phyloP scores from a whole-genome alignment of 192 early-diverging fungal species.

The Umbelopsis sp. region DNA sequence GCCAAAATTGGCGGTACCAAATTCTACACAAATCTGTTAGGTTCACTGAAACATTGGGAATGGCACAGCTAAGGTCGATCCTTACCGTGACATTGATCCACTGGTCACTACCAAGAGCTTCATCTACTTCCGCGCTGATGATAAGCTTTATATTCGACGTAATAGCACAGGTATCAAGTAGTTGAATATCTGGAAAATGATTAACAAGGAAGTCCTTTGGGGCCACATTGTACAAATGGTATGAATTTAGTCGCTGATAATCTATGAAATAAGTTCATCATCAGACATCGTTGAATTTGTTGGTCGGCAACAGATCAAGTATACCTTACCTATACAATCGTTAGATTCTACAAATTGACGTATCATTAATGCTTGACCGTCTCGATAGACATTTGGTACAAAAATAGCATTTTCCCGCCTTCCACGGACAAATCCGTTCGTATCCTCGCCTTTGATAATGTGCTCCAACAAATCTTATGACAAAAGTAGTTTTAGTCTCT shows the following conservation, averaged over 20 bases:
- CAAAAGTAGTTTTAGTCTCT: neutral
- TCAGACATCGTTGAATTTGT: neutral
- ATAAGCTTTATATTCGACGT: slow-evolving; percentile 3
- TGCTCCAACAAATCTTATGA: slow-evolving; percentile 1
- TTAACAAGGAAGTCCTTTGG: slow-evolving; percentile 13
- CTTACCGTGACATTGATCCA: slow-evolving; percentile 8
- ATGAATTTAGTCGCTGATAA: slow-evolving; percentile 6
- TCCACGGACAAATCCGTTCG: slow-evolving; percentile 14
- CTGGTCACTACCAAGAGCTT: neutral
- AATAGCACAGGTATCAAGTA: slow-evolving; percentile 21
- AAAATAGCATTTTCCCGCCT: slow-evolving; percentile 23
- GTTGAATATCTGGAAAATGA: neutral
- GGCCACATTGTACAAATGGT: neutral
- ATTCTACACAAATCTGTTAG: neutral
- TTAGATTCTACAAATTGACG: slow-evolving; percentile 17
- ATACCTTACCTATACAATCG: slow-evolving; percentile 20
- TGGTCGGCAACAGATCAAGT: neutral
- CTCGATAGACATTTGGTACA: slow-evolving; percentile 26
- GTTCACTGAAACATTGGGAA: too few relatives aligned
- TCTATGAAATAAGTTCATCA: neutral
- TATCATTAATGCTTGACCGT: slow-evolving; percentile 18
- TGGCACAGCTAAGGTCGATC: too few relatives aligned
- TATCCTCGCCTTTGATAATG: neutral
- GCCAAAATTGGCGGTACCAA: slow-evolving; percentile 3
- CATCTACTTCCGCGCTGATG: neutral